phyloP scores from a whole-genome alignment of 2,329 filamentous ascomycete genomes.

The Neofusicoccum sp. region DNA sequence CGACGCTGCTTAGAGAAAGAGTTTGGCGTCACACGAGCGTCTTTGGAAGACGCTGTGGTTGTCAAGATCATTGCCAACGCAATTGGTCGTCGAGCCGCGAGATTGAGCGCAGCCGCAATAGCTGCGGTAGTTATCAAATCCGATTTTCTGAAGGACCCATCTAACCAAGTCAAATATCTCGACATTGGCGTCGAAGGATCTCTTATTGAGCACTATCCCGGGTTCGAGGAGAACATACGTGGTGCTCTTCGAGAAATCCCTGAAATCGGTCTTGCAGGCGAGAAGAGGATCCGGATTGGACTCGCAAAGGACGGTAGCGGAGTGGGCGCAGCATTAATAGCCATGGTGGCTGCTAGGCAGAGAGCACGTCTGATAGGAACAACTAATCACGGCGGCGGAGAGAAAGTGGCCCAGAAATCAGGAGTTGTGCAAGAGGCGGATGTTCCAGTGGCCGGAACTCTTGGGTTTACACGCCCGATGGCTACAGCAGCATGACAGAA shows the following conservation, averaged over 20 bases:
- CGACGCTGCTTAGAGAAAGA: constrained; percentile 75
- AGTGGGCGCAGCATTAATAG: constrained; percentile 93
- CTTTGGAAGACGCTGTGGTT: constrained; percentile 78
- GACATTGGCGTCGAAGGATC: constrained; percentile 95
- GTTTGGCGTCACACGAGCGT: constrained; percentile 74
- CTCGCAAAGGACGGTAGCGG: constrained; percentile 96
- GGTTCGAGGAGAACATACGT: constrained; percentile 83
- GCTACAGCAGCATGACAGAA: no score
- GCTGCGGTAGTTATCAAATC: constrained; percentile 80
- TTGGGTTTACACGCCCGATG: no score
- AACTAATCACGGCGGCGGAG: background rate
- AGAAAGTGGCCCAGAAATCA: background rate
- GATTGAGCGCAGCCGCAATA: constrained; percentile 86
- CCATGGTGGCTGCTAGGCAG: constrained; percentile 71
- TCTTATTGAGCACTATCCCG: constrained; percentile 92
- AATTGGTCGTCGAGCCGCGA: constrained; percentile 82
- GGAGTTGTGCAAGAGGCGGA: background rate
- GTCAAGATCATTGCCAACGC: constrained; percentile 81
- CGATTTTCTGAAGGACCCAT: constrained; percentile 56
- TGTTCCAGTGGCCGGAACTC: background rate
- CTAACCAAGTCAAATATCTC: constrained; percentile 62
- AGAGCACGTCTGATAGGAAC: background rate
- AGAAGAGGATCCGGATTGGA: constrained; percentile 88
- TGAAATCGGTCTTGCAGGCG: constrained; percentile 73
- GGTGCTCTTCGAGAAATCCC: constrained; percentile 75